A percentile compares a stretch with the other conserved stretches of the same genome.
Conservation (phyloP, 139 green algal species). For the Desmodesmus armatus region DNA sequence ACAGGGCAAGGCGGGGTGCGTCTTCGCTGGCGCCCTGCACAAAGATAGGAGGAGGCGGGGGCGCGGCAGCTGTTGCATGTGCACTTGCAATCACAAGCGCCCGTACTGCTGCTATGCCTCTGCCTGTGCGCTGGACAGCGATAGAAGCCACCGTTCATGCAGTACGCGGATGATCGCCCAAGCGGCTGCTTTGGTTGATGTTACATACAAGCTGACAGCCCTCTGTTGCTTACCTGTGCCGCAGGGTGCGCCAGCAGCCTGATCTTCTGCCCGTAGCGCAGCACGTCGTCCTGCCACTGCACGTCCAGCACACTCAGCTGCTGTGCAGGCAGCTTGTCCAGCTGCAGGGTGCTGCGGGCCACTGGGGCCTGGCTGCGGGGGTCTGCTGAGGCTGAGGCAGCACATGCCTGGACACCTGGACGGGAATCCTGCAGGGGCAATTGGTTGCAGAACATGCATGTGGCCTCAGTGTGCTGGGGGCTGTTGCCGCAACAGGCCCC, state of each 20-base stretch:
- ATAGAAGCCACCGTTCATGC: too few species aligned
- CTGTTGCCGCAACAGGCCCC: too few species aligned
- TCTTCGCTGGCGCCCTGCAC: too few species aligned
- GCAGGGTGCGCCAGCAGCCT: constrained; percentile 46
- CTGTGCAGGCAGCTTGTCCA: constrained; percentile 57
- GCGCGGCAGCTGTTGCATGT: too few species aligned
- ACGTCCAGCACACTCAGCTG: constrained; percentile 48
- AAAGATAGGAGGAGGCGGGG: too few species aligned
- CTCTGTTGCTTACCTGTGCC: constrained; percentile 44
- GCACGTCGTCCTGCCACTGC: constrained; percentile 53
- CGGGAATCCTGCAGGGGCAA: constrained; percentile 44
- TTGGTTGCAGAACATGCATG: not conserved
- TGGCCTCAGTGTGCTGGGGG: not conserved
- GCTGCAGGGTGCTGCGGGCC: constrained; percentile 65
- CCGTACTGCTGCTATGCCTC: too few species aligned
- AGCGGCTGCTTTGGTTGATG: too few species aligned
- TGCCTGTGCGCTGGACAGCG: too few species aligned
- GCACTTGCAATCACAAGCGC: too few species aligned
- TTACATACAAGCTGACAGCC: too few species aligned
- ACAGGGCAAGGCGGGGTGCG: constrained; percentile 54
- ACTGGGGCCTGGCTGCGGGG: constrained; percentile 44
- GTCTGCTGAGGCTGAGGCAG: constrained; percentile 54
- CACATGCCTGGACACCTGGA: constrained; percentile 56
- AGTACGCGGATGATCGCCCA: too few species aligned
- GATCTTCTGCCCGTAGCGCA: constrained; percentile 71